Conservation (phyloP, 192 early-diverging fungal species). For the Mortierella antarctica region DNA sequence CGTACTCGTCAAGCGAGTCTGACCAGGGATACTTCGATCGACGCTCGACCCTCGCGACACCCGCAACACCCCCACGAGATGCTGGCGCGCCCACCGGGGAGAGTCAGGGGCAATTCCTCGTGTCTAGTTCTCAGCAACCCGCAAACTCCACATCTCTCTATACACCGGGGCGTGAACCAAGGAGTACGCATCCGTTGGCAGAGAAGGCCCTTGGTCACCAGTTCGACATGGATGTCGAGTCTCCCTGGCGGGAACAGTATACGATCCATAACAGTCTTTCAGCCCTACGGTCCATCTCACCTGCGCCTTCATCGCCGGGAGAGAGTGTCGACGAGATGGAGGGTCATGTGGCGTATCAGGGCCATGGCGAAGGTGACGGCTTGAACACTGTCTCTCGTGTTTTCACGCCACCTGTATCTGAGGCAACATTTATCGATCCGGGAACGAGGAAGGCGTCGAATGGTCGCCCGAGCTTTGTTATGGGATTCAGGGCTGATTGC, state of each 20-base stretch:
- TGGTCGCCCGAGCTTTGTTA: slow-evolving; percentile 7
- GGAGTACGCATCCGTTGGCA: too few species aligned
- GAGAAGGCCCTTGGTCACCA: not conserved
- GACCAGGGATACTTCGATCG: slow-evolving; percentile 7
- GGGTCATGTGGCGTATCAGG: too few species aligned
- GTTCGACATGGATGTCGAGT: slow-evolving; percentile 7
- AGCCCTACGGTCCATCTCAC: slow-evolving; percentile 17
- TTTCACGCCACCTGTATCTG: too few species aligned
- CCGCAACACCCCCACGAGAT: slow-evolving; percentile 28
- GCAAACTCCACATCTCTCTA: too few species aligned
- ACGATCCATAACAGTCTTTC: not conserved
- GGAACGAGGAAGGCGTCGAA: not conserved
- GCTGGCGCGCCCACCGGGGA: not conserved
- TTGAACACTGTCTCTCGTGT: too few species aligned
- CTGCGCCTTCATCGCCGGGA: slow-evolving; percentile 22
- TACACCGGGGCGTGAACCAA: too few species aligned
- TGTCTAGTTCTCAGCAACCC: too few species aligned
- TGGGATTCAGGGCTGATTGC: slow-evolving; percentile 38
- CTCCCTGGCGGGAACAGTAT: not conserved
- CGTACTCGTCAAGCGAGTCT: not conserved
- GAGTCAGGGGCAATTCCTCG: too few species aligned
- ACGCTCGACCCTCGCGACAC: not conserved
- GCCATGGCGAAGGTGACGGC: not conserved
- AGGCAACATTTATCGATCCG: not conserved
- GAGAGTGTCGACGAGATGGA: slow-evolving; percentile 2